phyloP scores from a whole-genome alignment of 2,329 filamentous ascomycete species.

The Arthroderma sp. region DNA sequence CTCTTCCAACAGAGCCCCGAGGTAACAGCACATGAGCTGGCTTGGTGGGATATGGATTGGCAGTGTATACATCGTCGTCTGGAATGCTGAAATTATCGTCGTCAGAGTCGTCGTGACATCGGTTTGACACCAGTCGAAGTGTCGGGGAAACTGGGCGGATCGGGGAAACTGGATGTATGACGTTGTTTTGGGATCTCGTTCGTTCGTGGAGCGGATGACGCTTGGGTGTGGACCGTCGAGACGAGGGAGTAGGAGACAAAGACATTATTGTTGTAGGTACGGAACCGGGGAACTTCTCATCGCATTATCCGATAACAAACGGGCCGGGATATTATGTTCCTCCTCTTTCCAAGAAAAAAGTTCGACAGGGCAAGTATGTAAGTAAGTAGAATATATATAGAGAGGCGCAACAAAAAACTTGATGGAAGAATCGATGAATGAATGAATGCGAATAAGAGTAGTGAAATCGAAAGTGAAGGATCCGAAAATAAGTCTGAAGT shows the following conservation, averaged over 20 bases:
- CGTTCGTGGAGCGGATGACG: constrained; percentile 37
- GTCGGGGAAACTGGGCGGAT: constrained; percentile 13
- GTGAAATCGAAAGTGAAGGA: not conserved
- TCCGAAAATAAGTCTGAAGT: constrained; percentile 7
- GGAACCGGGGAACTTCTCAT: constrained; percentile 6
- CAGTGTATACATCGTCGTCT: constrained; percentile 30
- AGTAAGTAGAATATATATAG: constrained; percentile 10
- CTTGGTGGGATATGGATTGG: constrained; percentile 38
- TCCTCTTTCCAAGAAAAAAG: constrained; percentile 3
- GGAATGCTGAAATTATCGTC: not conserved
- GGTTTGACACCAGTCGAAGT: constrained; percentile 27
- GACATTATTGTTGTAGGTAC: not conserved
- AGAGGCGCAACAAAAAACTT: constrained; percentile 9
- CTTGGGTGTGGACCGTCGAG: constrained; percentile 22
- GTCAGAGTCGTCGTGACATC: constrained; percentile 10
- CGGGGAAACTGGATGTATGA: constrained; percentile 24
- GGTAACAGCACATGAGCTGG: constrained; percentile 36
- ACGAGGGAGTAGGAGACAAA: constrained; percentile 19
- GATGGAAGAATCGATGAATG: not conserved
- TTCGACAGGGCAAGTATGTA: not conserved
- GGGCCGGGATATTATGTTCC: not conserved
- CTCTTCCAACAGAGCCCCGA: constrained; percentile 16
- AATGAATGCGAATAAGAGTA: not conserved
- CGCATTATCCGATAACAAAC: constrained; percentile 19
- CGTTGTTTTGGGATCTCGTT: constrained; percentile 36